Evolutionary conservation across 371 early-diverging fungal genomes (phyloP), one percentile per base, ranked within the genome.

Genomic region (Mortierella polycephala): DNA sequence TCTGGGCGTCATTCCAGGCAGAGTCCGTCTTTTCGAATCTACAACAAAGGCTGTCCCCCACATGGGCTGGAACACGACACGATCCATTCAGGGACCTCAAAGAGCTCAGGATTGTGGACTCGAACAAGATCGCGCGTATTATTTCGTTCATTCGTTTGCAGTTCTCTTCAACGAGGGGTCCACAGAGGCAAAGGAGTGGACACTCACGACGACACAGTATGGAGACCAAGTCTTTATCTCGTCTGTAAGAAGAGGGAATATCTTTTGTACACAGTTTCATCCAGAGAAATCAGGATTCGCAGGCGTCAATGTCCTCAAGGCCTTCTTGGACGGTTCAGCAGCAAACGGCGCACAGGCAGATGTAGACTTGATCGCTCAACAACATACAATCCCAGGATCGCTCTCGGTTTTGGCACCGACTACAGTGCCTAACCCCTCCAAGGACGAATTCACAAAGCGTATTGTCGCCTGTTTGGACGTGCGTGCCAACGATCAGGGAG

Each of bases 401-500:
- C 47, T 75, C 7, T 75, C 76, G 12, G 6, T 66, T 45, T 59
- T 61, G 57, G 74, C 61, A 11, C 58, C 71, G 14, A 53, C 59
- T 2, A 68, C 45, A 30, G 71, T 71, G 9, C 66, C 74, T 6
- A 56, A 74, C 23, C 67, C 71, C 1, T 75, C 83, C 1, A 62
- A 82, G 37, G 91, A 94, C 67, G 73, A 71, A n/a, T 86, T 97
- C 57, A 93, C 94, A 7, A 90, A 91, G 69, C 93, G 99, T 57
- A 92, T 99, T 50, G 95, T 99, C 72, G 98, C 99, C 37, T 99
- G 99, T 76, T 85, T 99, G 68, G 99, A 99, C 75, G 98, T 99
- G 5, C 92, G 99, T 40, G 88, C 96, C 39, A 97, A 99, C 83
- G 99, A 99, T 81, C 79, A 85, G 40, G 98, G 98, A 30, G 97